Percentiles rank a stretch among this genome's conserved stretches.
Evolutionary conservation across 2,329 filamentous ascomycete species (phyloP).

Genomic region (Pseudocercospora cruenta): DNA sequence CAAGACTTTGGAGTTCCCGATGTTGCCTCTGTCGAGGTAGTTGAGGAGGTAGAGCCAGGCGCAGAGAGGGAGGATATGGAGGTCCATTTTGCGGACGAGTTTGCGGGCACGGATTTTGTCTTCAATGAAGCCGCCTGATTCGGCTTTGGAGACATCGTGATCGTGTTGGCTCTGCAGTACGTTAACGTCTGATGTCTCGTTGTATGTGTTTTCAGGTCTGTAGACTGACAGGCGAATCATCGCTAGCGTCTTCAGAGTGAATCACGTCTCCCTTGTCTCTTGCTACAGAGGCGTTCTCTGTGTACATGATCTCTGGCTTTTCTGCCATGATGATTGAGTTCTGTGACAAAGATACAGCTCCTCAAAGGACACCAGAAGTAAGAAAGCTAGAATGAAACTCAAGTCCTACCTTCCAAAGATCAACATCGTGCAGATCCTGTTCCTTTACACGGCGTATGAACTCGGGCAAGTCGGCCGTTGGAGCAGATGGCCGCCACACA

Average conservation of each 20-base stretch:
- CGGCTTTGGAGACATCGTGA: constrained; percentile 1
- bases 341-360: too few species aligned
- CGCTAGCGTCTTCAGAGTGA: constrained; percentile 20
- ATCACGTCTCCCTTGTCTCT: constrained; percentile 16
- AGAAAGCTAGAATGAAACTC: background rate
- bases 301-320: background rate
- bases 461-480: background rate
- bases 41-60: constrained; percentile 33
- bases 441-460: background rate
- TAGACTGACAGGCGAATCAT: constrained; percentile 13
- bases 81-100: constrained; percentile 30
- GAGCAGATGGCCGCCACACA: background rate
- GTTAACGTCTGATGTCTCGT: background rate
- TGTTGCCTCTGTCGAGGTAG: constrained; percentile 38
- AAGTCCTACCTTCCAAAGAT: background rate
- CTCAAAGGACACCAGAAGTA: background rate
- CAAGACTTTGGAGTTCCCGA: constrained; percentile 61
- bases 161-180: background rate
- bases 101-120: constrained; percentile 27
- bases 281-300: background rate
- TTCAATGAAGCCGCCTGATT: constrained; percentile 24
- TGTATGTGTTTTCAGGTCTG: background rate
- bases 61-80: constrained; percentile 31
- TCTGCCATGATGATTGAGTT: background rate
- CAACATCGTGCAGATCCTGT: background rate